These are phyloP conservation scores for Hypseocharis bilobata DNA, from an alignment of 441 rosid species.

Conservation along the genomic window DNA sequence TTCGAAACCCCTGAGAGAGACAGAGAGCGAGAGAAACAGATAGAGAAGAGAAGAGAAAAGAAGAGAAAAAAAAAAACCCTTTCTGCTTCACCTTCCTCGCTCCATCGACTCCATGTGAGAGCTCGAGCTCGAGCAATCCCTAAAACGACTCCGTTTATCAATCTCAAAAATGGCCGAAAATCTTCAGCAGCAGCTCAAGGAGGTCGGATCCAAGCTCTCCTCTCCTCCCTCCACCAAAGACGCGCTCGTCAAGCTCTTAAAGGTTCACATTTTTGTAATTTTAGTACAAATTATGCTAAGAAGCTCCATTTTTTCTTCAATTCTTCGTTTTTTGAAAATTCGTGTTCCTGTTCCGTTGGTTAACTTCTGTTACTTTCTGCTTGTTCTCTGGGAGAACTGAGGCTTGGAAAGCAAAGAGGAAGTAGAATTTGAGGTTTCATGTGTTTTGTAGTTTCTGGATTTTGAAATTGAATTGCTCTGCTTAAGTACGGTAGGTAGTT, in stretches of 20 bases:
- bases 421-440: not conserved
- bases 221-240: constrained; percentile 68
- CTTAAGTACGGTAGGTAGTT: not conserved
- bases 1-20: constrained; percentile 13
- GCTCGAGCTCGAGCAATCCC: not conserved
- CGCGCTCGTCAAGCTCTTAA: constrained; percentile 67
- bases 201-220: constrained; percentile 86
- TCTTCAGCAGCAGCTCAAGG: constrained; percentile 59
- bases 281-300: not conserved
- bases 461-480: not conserved
- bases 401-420: constrained; percentile 1
- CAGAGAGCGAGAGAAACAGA: constrained; percentile 5
- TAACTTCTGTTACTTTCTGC: constrained; percentile 6
- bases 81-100: not conserved
- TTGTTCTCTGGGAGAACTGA: constrained; percentile 4
- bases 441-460: not conserved
- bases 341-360: not conserved
- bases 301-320: constrained; percentile 4
- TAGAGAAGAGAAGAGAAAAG: not conserved
- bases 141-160: constrained; percentile 6
- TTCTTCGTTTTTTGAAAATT: not conserved
- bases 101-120: not conserved
- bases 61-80: not conserved
- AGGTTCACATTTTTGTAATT: constrained; percentile 40
- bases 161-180: constrained; percentile 45